Conservation (phyloP, 495 filamentous ascomycete species). For the Penicillium simplicissimum region DNA sequence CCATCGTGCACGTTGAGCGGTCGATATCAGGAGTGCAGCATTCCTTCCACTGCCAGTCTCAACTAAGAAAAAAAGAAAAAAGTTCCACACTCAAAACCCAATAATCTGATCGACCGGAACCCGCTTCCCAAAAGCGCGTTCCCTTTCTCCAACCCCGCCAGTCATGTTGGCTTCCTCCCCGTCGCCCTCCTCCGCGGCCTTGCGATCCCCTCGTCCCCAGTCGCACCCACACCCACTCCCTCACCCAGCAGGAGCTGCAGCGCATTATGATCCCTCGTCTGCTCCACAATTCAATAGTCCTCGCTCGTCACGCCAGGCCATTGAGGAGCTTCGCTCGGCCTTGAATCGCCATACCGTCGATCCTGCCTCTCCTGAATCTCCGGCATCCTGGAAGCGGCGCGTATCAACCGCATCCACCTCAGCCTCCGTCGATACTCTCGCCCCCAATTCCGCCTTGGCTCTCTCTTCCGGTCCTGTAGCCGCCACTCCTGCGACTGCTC, state of each 20-base stretch:
- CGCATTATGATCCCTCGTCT: constrained; percentile 38
- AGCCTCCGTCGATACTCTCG: constrained; percentile 22
- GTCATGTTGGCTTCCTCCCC: constrained; percentile 53
- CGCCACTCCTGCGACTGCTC: constrained; percentile 22
- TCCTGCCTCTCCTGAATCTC: constrained; percentile 40
- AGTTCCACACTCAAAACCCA: background rate
- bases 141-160: background rate
- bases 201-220: constrained; percentile 35
- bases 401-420: constrained; percentile 39
- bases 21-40: constrained; percentile 23
- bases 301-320: constrained; percentile 44
- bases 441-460: constrained; percentile 26
- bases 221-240: constrained; percentile 21
- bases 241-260: constrained; percentile 11
- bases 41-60: constrained; percentile 9
- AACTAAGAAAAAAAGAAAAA: too few species aligned
- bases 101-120: constrained; percentile 4
- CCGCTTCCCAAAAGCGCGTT: background rate
- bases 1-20: constrained; percentile 33
- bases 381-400: constrained; percentile 40
- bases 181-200: constrained; percentile 43
- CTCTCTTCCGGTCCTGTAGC: constrained; percentile 22
- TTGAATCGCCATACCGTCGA: constrained; percentile 47
- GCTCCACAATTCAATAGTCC: constrained; percentile 40
- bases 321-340: constrained; percentile 51